Evolutionary conservation across 2,329 filamentous ascomycete genomes (phyloP).

Genomic region (Fragosphaeria purpurea): DNA sequence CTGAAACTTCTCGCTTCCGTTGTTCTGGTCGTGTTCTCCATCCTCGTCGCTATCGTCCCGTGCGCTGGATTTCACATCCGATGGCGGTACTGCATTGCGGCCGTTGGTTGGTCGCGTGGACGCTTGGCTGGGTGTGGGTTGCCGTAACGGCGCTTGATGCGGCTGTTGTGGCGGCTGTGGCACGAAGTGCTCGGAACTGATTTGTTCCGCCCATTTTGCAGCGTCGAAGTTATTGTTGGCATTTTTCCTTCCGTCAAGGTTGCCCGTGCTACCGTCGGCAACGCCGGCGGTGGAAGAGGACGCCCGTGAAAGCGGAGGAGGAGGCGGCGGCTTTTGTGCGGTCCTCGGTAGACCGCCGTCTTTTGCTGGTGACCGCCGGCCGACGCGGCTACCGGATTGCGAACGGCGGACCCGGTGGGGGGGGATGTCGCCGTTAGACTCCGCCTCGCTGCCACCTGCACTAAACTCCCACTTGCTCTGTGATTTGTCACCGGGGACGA

Average conservation of each 20-base stretch:
- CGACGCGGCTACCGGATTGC: conserved; percentile 29
- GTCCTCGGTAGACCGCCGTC: neutral
- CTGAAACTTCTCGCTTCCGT: too few relatives aligned
- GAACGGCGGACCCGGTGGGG: conserved; percentile 24
- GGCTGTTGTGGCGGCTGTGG: conserved; percentile 31
- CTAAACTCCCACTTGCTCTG: conserved; percentile 39
- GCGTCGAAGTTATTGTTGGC: conserved; percentile 33
- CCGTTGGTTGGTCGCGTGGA: neutral
- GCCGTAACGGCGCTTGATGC: conserved; percentile 36
- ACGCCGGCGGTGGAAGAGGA: conserved; percentile 1
- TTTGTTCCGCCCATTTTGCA: conserved; percentile 43
- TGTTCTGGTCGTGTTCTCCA: too few relatives aligned
- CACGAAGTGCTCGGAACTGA: conserved; percentile 44
- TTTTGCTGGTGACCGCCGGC: conserved; percentile 26
- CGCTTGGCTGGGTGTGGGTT: conserved; percentile 46
- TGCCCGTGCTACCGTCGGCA: conserved; percentile 10
- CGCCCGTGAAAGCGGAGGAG: conserved; percentile 4
- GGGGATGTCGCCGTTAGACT: conserved; percentile 16
- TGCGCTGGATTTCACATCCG: too few relatives aligned
- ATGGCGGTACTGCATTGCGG: too few relatives aligned
- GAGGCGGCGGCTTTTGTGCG: conserved; percentile 1
- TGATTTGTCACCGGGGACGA: conserved; percentile 38
- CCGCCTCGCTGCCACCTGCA: conserved; percentile 30
- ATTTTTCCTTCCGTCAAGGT: neutral
- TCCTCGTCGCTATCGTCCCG: conserved; percentile 25